A percentile compares a stretch with the other conserved stretches of the same genome.
Conservation (phyloP, 2,329 filamentous ascomycete species). For the Rachicladosporium sp. region DNA sequence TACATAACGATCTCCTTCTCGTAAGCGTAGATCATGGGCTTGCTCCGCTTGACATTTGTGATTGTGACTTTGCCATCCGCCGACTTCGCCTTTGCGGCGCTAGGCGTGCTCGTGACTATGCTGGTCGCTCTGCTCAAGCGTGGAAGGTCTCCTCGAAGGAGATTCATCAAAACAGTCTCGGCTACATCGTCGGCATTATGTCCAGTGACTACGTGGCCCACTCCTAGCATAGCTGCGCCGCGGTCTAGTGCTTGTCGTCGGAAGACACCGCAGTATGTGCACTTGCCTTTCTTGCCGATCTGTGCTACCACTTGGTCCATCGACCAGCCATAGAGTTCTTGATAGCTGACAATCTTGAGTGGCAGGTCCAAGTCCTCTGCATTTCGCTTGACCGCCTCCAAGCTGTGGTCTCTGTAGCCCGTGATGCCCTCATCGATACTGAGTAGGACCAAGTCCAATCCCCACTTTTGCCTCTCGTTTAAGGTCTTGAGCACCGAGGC, state of each 20-base stretch:
- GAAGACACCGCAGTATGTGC: slow-evolving; percentile 97
- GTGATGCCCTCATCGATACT: slow-evolving; percentile 97
- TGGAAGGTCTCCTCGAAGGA: slow-evolving; percentile 79
- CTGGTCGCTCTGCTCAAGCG: slow-evolving; percentile 78
- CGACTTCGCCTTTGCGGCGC: slow-evolving; percentile 9
- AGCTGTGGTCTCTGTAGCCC: slow-evolving; percentile 87
- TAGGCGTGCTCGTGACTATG: slow-evolving; percentile 60
- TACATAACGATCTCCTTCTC: slow-evolving; percentile 99
- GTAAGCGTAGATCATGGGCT: slow-evolving; percentile 95
- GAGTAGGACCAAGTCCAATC: slow-evolving; percentile 70
- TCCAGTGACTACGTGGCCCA: slow-evolving; percentile 89
- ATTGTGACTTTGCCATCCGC: slow-evolving; percentile 33
- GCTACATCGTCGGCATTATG: slow-evolving; percentile 97
- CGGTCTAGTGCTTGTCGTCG: slow-evolving; percentile 85
- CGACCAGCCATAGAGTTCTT: slow-evolving; percentile 92
- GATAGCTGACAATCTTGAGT: slow-evolving; percentile 83
- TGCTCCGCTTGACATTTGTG: slow-evolving; percentile 86
- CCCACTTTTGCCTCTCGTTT: slow-evolving; percentile 81
- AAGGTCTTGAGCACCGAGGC: slow-evolving; percentile 89
- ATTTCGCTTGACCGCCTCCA: slow-evolving; percentile 94
- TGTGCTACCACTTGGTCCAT: slow-evolving; percentile 98
- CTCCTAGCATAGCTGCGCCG: slow-evolving; percentile 73
- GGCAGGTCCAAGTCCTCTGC: slow-evolving; percentile 83
- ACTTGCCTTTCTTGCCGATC: slow-evolving; percentile 96
- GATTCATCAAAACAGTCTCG: slow-evolving; percentile 95